Evolutionary conservation across 2,329 filamentous ascomycete species (phyloP).

Genomic region (Fusarium zealandicum): DNA sequence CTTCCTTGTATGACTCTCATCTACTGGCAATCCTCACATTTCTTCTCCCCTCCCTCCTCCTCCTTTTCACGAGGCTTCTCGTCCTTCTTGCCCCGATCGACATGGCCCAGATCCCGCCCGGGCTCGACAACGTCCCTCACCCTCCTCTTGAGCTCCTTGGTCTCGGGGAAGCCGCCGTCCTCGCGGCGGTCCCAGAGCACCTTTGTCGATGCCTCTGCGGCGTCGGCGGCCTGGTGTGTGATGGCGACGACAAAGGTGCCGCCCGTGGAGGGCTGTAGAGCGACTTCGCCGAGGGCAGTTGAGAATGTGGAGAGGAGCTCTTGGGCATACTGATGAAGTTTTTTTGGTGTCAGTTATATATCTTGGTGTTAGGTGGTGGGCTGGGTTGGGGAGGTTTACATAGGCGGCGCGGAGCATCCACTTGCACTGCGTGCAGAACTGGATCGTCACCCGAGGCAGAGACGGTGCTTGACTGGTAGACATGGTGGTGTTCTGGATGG

Average conservation of each 20-base stretch:
- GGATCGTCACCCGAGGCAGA: constrained; percentile 79
- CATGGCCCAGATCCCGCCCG: constrained; percentile 79
- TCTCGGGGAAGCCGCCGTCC: constrained; percentile 92
- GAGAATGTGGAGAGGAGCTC: constrained; percentile 94
- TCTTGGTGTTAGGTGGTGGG: neutral
- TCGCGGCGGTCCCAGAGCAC: constrained; percentile 87
- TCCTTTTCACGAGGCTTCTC: constrained; percentile 33
- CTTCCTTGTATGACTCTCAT: too few relatives aligned
- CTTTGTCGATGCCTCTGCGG: constrained; percentile 47
- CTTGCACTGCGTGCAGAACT: constrained; percentile 92
- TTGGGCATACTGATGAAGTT: constrained; percentile 75
- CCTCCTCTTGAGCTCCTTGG: constrained; percentile 86
- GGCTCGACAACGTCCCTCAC: constrained; percentile 86
- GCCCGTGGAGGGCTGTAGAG: constrained; percentile 84
- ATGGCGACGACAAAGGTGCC: constrained; percentile 83
- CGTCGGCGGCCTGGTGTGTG: constrained; percentile 43
- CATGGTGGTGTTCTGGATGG: constrained; percentile 14
- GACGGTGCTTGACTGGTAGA: constrained; percentile 19
- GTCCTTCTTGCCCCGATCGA: constrained; percentile 60
- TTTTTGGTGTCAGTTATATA: neutral
- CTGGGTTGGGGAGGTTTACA: constrained; percentile 59
- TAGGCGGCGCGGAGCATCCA: constrained; percentile 91
- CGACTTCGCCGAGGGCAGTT: constrained; percentile 82
- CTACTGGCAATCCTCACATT: constrained; percentile 43
- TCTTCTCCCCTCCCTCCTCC: constrained; percentile 16